Evolutionary conservation across 192 early-diverging fungal species (phyloP).

Genomic region (Coemansia sp.): DNA sequence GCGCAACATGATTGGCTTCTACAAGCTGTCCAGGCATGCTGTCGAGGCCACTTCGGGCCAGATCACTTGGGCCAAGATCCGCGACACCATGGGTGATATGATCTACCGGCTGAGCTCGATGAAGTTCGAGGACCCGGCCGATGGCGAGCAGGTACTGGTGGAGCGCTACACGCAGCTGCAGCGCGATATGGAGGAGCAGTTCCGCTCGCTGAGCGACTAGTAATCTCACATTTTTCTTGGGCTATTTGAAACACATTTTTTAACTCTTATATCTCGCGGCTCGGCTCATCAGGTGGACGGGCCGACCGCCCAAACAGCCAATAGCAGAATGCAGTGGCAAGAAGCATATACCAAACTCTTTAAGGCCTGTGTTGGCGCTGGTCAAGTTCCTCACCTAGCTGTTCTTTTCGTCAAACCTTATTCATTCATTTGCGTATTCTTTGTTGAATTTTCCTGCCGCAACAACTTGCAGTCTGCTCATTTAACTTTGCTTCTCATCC

Average conservation of each 20-base stretch:
- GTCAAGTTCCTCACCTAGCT: neutral
- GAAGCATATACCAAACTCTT: neutral
- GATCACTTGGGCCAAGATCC: conserved; percentile 95
- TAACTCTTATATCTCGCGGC: too few species aligned
- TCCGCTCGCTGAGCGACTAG: conserved; percentile 78
- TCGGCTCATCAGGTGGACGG: conserved; percentile 1
- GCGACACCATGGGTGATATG: conserved; percentile 88
- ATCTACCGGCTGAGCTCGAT: conserved; percentile 97
- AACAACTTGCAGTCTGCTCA: neutral
- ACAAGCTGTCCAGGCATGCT: conserved; percentile 90
- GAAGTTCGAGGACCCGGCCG: conserved; percentile 99
- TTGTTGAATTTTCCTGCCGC: neutral
- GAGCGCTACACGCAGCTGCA: conserved; percentile 89
- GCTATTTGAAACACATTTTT: neutral
- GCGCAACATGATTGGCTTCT: conserved; percentile 96
- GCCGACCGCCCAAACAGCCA: neutral
- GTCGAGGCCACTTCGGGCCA: conserved; percentile 90
- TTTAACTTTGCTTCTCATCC: conserved; percentile 1
- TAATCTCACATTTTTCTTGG: neutral
- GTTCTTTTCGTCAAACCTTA: neutral
- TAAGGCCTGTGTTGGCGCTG: neutral
- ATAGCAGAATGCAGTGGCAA: neutral
- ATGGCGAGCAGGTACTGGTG: conserved; percentile 86
- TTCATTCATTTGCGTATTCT: neutral
- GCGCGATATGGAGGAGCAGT: conserved; percentile 96